phyloP scores from a whole-genome alignment of 2,329 filamentous ascomycete species.

The Botrytis cinerea region DNA sequence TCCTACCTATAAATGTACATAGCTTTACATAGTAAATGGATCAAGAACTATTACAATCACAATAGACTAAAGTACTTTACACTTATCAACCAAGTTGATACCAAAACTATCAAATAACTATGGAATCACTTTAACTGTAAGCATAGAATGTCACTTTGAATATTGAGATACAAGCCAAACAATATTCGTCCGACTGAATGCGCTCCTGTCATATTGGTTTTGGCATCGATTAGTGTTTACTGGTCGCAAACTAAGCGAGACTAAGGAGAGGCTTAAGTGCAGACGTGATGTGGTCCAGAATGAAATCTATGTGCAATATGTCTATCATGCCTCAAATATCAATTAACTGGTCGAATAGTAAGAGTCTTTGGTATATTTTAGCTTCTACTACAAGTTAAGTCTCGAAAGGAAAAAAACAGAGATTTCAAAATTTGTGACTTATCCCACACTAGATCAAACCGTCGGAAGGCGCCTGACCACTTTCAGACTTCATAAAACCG shows the following conservation, averaged over 20 bases:
- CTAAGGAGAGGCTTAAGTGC: not conserved
- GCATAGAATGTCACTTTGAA: not conserved
- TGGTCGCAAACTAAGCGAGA: not conserved
- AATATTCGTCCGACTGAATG: not conserved
- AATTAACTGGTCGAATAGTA: not conserved
- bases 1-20: too few species aligned
- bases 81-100: too few species aligned
- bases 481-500: not conserved
- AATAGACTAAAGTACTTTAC: too few species aligned
- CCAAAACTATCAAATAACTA: not conserved
- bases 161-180: not conserved
- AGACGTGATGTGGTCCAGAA: not conserved
- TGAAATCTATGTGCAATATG: too few species aligned
- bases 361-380: accelerated
- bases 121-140: not conserved
- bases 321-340: not conserved
- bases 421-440: not conserved
- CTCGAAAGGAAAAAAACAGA: not conserved
- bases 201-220: not conserved
- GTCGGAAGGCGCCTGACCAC: not conserved
- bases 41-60: too few species aligned
- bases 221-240: not conserved
- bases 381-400: not conserved
- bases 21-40: too few species aligned
- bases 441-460: not conserved